Evolutionary conservation across 2,329 filamentous ascomycete species (phyloP), one percentile per base, ranked within the genome.

Genomic region (Cladosporium sp.): DNA sequence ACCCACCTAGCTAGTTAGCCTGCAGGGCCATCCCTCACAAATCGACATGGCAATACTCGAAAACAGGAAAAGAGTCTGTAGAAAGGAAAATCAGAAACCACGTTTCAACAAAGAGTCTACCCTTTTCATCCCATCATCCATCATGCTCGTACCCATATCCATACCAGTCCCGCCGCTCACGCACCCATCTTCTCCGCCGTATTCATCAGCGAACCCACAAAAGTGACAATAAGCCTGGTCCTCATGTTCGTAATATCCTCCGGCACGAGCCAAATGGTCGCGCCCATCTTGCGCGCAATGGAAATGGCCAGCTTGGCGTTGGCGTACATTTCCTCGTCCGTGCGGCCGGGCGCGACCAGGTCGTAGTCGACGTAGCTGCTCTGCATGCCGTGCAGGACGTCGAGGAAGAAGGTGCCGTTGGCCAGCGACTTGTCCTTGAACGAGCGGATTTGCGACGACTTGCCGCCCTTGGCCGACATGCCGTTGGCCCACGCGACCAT

Each of bases 401-500:
- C 93, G 50, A 99, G 77, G 58, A 99, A 74, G 78, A 96, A 97
- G 37, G 96, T 75, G 54, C 91, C 92, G 20, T 84, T 89, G 47
- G 85, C 85, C 57, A 99, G 91, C 12, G 82, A 77, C 13, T 80
- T 78, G 65, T 99, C 93, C 76, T 97, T 97, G 82, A 99, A 96
- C 38, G 86, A 93, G 58, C 93, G 87, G 64, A 99, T 89, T 40
- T 84, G 72, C 27, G 84, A 89, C 65, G 76, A 85, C 66, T 82
- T 85, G 55, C 89, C 92, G 54, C 90, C 92, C 73, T 89, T 92
- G 64, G 79, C 83, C 42, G 82, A 85, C 86, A 91, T 95, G 55
- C 95, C 89, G 73, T 99, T 99, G 54, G 92, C 91, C 93, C 93
- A 99, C 65, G 83, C 84, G 43, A 99, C 89, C 93, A 99, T 99